Evolutionary conservation across 768 basidiomycete genomes (phyloP).

Genomic region (Hemileccinum impolitum): DNA sequence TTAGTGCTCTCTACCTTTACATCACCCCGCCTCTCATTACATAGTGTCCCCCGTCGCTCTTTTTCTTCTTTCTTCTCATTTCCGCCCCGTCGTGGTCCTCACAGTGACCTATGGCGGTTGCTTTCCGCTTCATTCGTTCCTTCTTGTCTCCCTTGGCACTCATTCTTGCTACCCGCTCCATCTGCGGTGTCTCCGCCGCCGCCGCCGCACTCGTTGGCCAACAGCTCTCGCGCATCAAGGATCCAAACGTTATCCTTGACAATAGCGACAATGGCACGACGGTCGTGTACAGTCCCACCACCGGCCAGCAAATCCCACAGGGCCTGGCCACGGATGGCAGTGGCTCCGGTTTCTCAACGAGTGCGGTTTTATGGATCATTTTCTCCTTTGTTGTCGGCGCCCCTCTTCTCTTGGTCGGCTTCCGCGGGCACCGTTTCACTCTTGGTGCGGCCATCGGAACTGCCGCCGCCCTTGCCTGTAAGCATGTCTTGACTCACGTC

Average conservation of each 20-base stretch:
- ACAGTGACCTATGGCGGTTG: conserved; percentile 26
- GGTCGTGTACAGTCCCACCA: conserved; percentile 43
- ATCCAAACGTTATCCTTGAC: conserved; percentile 30
- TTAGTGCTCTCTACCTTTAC: conserved; percentile 6
- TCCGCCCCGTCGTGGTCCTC: conserved; percentile 10
- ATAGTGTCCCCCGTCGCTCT: conserved; percentile 3
- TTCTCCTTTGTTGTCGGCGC: conserved; percentile 50
- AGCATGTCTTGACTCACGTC: conserved; percentile 14
- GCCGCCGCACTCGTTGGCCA: conserved; percentile 8
- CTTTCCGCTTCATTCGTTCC: conserved; percentile 16
- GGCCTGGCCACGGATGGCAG: conserved; percentile 57
- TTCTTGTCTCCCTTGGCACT: conserved; percentile 15
- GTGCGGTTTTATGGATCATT: conserved; percentile 57
- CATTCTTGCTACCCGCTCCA: conserved; percentile 9
- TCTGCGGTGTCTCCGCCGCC: conserved; percentile 4
- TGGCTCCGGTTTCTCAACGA: conserved; percentile 44
- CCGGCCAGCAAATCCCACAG: conserved; percentile 46
- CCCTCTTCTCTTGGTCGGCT: conserved; percentile 54
- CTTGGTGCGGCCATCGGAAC: conserved; percentile 53
- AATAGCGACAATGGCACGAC: conserved; percentile 33
- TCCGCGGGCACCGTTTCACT: conserved; percentile 55
- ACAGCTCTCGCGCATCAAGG: conserved; percentile 22
- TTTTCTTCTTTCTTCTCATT: conserved; percentile 9
- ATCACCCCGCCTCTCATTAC: conserved; percentile 1
- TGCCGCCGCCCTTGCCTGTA: conserved; percentile 46